A percentile compares a stretch with the other conserved stretches of the same genome.
Evolutionary conservation across 192 early-diverging fungal species (phyloP).

Genomic region (Thoreauomyces humboldtii): DNA sequence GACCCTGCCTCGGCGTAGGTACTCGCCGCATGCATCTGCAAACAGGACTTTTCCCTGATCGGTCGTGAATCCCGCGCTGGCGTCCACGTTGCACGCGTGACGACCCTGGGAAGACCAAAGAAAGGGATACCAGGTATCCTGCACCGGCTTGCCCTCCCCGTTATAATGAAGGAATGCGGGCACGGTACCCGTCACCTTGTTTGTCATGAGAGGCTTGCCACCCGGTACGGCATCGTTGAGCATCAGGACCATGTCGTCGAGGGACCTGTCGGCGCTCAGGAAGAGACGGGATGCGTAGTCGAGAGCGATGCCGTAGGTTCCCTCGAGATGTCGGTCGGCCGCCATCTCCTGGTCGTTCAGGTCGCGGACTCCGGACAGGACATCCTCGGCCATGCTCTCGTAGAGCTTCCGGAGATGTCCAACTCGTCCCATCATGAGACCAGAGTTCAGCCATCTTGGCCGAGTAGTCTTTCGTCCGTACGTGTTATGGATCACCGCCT

Average conservation of each 20-base stretch:
- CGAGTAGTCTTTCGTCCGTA: neutral
- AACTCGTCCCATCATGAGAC: neutral
- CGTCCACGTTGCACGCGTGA: neutral
- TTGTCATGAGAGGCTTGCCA: neutral
- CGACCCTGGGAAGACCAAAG: neutral
- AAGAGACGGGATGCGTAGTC: neutral
- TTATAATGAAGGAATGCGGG: neutral
- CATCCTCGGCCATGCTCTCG: neutral
- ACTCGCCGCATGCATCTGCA: too few relatives aligned
- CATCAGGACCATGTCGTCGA: neutral
- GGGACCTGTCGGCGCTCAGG: neutral
- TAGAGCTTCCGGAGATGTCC: neutral
- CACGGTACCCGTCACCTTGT: neutral
- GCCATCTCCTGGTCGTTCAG: neutral
- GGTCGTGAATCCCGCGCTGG: neutral
- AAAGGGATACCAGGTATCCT: neutral
- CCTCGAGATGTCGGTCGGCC: neutral
- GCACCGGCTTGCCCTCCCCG: neutral
- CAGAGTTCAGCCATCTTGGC: slow-evolving; percentile 1
- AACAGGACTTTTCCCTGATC: too few relatives aligned
- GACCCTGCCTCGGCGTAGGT: too few relatives aligned
- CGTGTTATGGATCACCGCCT: neutral
- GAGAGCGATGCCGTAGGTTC: neutral
- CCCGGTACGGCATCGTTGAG: neutral
- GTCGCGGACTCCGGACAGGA: neutral